These are phyloP conservation scores for Yamadazyma conglobata DNA, from an alignment of 1,139 yeast genomes.

Conservation along the genomic window DNA sequence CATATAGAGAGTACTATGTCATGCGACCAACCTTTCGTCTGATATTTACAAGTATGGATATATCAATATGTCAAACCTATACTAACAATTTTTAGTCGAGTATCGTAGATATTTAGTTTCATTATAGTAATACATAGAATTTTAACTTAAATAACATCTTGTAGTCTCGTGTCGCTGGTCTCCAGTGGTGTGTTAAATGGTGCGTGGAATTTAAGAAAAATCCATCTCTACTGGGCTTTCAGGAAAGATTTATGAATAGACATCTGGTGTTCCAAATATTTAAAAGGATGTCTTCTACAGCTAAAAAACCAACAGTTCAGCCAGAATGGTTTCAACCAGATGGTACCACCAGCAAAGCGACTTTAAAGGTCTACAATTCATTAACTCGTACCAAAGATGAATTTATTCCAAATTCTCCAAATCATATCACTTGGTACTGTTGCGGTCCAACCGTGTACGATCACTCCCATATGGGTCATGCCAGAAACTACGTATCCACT, in stretches of 20 bases:
- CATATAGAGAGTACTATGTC: slow-evolving; percentile 27
- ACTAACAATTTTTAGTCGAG: background rate
- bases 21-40: slow-evolving; percentile 41
- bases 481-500: slow-evolving; percentile 90
- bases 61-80: too few species aligned
- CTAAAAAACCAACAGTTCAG: slow-evolving; percentile 32
- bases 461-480: slow-evolving; percentile 99
- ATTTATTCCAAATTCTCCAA: slow-evolving; percentile 61
- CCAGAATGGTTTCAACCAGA: slow-evolving; percentile 40
- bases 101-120: too few species aligned
- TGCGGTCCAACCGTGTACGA: slow-evolving; percentile 99
- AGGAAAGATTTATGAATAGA: slow-evolving; percentile 11
- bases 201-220: too few species aligned
- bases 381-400: slow-evolving; percentile 77
- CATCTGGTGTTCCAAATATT: slow-evolving; percentile 9
- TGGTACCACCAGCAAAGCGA: slow-evolving; percentile 8
- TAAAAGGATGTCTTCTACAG: slow-evolving; percentile 22
- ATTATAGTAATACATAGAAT: too few species aligned
- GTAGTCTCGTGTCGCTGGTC: too few species aligned
- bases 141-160: too few species aligned
- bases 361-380: slow-evolving; percentile 60
- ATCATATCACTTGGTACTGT: slow-evolving; percentile 86
- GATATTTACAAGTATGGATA: too few species aligned
- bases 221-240: too few species aligned
- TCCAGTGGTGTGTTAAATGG: too few species aligned